Conservation (phyloP, 164 flowering plant genomes). For the Chloranthus sessilifolius region DNA sequence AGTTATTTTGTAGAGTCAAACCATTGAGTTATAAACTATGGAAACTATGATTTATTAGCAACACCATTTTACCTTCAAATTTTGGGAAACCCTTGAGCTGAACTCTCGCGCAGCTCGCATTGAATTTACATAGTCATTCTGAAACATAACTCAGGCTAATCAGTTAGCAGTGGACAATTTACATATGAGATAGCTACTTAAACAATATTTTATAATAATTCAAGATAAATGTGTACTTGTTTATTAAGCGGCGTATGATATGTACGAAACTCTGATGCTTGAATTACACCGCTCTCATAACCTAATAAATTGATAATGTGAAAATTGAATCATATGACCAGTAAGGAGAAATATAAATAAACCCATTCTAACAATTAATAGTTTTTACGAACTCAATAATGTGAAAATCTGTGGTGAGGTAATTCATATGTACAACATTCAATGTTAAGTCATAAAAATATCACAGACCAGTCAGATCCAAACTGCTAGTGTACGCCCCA, state of each 20-base stretch:
- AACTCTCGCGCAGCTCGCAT: constrained; percentile 92
- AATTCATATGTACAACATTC: too few species aligned
- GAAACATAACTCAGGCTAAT: constrained; percentile 12
- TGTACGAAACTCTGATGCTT: constrained; percentile 90
- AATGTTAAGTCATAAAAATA: too few species aligned
- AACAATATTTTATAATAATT: neutral
- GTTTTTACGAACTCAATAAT: too few species aligned
- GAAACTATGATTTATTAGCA: too few species aligned
- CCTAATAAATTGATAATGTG: constrained; percentile 46
- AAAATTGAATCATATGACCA: too few species aligned
- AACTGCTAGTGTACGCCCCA: constrained; percentile 89
- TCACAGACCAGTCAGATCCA: constrained; percentile 70
- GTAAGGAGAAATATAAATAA: neutral
- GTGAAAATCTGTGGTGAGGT: too few species aligned
- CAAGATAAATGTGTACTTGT: constrained; percentile 48
- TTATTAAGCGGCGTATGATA: constrained; percentile 97
- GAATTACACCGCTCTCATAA: constrained; percentile 64
- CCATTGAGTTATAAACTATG: too few species aligned
- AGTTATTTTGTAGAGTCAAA: too few species aligned
- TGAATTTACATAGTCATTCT: constrained; percentile 88
- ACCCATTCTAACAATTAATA: too few species aligned
- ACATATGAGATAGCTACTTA: neutral
- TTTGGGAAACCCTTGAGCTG: constrained; percentile 66
- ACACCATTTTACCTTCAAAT: constrained; percentile 79
- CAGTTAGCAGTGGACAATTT: neutral